A percentile compares a stretch with the other conserved stretches of the same genome.
phyloP scores from a whole-genome alignment of 441 rosid genomes.

The Omphalea diandra region DNA sequence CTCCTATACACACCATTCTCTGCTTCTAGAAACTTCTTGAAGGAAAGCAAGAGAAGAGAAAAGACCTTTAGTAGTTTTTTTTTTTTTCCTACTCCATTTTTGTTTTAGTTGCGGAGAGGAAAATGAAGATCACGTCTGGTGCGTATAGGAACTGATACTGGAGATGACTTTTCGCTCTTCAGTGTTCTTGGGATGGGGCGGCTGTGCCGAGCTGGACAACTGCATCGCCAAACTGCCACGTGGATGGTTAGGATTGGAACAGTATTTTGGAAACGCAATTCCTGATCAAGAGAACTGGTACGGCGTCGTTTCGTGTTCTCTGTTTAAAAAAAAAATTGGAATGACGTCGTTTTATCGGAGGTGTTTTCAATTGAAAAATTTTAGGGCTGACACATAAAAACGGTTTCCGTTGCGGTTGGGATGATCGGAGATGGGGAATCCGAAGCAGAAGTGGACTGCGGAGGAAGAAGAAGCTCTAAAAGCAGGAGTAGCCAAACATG shows the following conservation, averaged over 20 bases:
- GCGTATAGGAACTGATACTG: neutral
- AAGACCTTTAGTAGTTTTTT: neutral
- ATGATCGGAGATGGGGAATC: slow-evolving; percentile 56
- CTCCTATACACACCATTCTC: slow-evolving; percentile 20
- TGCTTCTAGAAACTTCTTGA: neutral
- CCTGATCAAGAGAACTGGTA: neutral
- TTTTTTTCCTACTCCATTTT: slow-evolving; percentile 34
- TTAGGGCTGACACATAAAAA: slow-evolving; percentile 30
- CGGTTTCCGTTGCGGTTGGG: neutral
- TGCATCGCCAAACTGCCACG: slow-evolving; percentile 34
- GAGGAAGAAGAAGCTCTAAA: slow-evolving; percentile 69
- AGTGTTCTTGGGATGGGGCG: slow-evolving; percentile 26
- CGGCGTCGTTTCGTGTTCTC: neutral
- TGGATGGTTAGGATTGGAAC: slow-evolving; percentile 29
- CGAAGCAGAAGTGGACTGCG: slow-evolving; percentile 68
- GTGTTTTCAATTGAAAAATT: neutral
- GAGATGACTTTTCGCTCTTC: neutral
- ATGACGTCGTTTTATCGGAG: neutral
- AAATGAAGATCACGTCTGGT: neutral
- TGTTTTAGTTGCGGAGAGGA: slow-evolving; percentile 3
- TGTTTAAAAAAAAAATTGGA: too few relatives aligned
- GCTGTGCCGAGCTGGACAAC: slow-evolving; percentile 31
- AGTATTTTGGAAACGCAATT: neutral
- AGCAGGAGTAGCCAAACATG: slow-evolving; percentile 64
- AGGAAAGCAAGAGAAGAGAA: neutral